Percentiles rank a stretch among this genome's conserved stretches.
These are phyloP conservation scores for Penicillium sp. DNA, from an alignment of 2,329 filamentous ascomycete species.

Conservation along the genomic window DNA sequence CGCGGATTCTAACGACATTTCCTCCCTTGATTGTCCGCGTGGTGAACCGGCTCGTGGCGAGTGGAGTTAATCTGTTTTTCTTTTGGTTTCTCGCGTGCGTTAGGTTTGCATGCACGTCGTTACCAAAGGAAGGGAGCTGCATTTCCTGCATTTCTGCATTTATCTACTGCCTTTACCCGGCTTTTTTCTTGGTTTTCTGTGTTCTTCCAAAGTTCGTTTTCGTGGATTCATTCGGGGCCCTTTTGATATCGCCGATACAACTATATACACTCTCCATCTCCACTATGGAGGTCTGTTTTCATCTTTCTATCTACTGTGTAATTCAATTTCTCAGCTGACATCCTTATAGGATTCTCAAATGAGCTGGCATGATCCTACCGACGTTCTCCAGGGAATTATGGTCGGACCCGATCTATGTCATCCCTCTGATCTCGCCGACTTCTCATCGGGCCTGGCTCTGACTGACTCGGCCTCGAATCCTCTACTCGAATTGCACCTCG, in stretches of 20 bases:
- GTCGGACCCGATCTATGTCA: constrained; percentile 7
- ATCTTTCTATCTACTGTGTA: background rate
- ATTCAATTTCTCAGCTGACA: background rate
- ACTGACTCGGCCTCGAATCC: constrained; percentile 21
- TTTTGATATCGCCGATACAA: background rate
- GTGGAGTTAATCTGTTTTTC: constrained; percentile 6
- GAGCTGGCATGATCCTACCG: constrained; percentile 23
- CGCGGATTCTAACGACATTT: background rate
- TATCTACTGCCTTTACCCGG: constrained; percentile 2
- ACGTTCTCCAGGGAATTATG: constrained; percentile 34
- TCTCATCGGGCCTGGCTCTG: constrained; percentile 8
- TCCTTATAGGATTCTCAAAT: constrained; percentile 4
- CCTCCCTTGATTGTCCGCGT: constrained; percentile 16
- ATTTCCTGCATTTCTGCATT: constrained; percentile 11
- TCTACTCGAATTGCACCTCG: constrained; percentile 25
- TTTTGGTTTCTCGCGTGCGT: constrained; percentile 8
- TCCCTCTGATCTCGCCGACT: constrained; percentile 6
- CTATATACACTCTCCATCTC: background rate
- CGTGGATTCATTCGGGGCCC: background rate
- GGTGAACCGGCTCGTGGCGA: constrained; percentile 17
- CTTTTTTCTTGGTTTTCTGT: background rate
- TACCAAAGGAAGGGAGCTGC: constrained; percentile 1
- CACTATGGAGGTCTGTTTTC: constrained; percentile 12
- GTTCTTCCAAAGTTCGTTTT: background rate
- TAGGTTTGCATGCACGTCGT: constrained; percentile 14